Evolutionary conservation across 2,329 filamentous ascomycete species (phyloP), one percentile per base, ranked within the genome.

Genomic region (Emergomyces pasteurianus): DNA sequence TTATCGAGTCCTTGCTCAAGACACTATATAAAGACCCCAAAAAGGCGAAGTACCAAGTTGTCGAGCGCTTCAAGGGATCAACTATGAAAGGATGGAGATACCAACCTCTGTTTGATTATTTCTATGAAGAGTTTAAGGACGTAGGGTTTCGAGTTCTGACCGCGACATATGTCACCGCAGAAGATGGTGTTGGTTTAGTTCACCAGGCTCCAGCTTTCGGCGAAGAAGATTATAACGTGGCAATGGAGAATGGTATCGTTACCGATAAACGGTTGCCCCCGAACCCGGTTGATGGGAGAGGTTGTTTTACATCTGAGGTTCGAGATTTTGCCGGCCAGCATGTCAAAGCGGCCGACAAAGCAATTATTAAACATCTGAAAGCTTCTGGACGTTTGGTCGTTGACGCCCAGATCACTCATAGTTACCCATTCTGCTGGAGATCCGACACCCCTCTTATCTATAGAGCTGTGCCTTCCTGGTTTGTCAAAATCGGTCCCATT

Each of bases 371-470:
- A 76, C 78, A 92, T 68, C 79, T 97, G 38, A 95, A 94, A 75
- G 81, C 81, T 28, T 83, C 81, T 23, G 90, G 88, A 16, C 85
- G 90, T 59, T 72, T 96, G 58, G 81, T 96, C 42, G 88, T 91
- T 36, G 91, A 96, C 65, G 90, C 89, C 56, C 90, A 95, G 74
- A 83, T 96, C 64, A 90, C 83, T 71, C 92, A 97, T 78, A 92
- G 89, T 68, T 95, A 96, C 73, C 91, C 90, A 23, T 92, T 92
- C 83, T 96, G 92, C 74, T 91, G 89, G 77, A 85, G 92, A 63
- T 96, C 91, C n/a, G 92, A 96, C 71, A 96, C 90, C 0, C 92
- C 91, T 36, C 81, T 97, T 64, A 96, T 97, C 68, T 94, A 95
- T 76, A 85, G 89, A 65, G 90, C 92, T 31, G 90, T 96, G 21